phyloP scores from a whole-genome alignment of 2,329 filamentous ascomycete genomes.

The Trichoderma sp. region DNA sequence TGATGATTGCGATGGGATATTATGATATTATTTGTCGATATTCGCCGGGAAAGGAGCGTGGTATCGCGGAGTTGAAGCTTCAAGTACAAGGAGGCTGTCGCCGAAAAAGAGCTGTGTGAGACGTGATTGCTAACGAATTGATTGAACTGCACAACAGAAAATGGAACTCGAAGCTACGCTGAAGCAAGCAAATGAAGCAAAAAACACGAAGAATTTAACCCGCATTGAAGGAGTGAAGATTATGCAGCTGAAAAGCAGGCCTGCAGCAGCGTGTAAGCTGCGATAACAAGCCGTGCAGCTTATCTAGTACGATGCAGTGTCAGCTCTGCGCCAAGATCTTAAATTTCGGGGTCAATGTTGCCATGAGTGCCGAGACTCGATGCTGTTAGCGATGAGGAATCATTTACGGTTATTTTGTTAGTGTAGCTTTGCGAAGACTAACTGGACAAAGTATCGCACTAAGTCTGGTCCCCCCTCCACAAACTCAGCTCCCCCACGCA shows the following conservation, averaged over 20 bases:
- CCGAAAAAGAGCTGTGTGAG: background rate
- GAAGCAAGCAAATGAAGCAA: background rate
- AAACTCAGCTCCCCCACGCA: conserved; percentile 18
- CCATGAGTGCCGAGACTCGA: background rate
- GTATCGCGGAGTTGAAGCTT: background rate
- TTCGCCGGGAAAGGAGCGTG: background rate
- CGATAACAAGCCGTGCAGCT: conserved; percentile 5
- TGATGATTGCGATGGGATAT: background rate
- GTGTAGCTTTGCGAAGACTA: background rate
- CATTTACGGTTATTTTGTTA: too few relatives aligned
- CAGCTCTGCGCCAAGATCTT: conserved; percentile 7
- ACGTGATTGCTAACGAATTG: background rate
- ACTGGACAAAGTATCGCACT: background rate
- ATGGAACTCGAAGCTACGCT: background rate
- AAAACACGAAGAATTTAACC: background rate
- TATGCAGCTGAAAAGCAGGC: conserved; percentile 13
- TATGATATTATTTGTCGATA: background rate
- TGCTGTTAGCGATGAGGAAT: background rate
- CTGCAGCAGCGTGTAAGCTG: background rate
- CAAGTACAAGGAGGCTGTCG: too few relatives aligned
- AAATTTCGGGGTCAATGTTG: background rate
- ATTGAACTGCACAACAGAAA: background rate
- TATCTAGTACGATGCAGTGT: background rate
- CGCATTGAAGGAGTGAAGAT: background rate
- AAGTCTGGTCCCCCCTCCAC: background rate